These are phyloP conservation scores for Cordyceps cateniannulata DNA, from an alignment of 2,329 filamentous ascomycete species.

Conservation along the genomic window DNA sequence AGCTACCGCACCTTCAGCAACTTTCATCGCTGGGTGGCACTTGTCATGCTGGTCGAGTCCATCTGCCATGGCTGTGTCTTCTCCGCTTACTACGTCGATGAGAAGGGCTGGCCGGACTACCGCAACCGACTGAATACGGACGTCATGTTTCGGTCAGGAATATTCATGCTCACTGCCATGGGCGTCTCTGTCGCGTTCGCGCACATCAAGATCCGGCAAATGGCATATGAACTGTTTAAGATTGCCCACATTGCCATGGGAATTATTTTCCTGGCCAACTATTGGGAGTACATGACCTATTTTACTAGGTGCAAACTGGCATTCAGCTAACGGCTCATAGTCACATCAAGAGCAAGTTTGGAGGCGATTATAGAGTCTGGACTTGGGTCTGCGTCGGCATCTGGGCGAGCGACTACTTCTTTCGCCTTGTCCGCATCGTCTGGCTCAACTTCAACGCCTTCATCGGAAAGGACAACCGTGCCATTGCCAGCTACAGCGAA, in stretches of 20 bases:
- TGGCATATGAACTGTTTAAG: slow-evolving; percentile 38
- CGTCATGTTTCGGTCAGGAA: background rate
- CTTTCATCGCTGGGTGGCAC: slow-evolving; percentile 57
- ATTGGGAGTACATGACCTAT: slow-evolving; percentile 37
- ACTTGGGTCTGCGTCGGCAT: slow-evolving; percentile 35
- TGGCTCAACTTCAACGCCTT: slow-evolving; percentile 24
- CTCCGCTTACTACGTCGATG: slow-evolving; percentile 16
- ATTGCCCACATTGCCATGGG: slow-evolving; percentile 39
- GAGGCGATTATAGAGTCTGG: slow-evolving; percentile 17
- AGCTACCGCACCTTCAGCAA: slow-evolving; percentile 55
- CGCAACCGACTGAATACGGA: background rate
- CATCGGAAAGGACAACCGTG: slow-evolving; percentile 25
- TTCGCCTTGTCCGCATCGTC: slow-evolving; percentile 33
- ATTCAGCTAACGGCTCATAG: slow-evolving; percentile 9
- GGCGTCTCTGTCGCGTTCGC: slow-evolving; percentile 8
- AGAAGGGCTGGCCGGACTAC: slow-evolving; percentile 13
- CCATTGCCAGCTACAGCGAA: slow-evolving; percentile 26
- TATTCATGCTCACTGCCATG: slow-evolving; percentile 10
- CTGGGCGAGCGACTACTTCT: slow-evolving; percentile 38
- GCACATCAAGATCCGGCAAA: slow-evolving; percentile 14
- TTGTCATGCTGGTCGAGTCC: slow-evolving; percentile 50
- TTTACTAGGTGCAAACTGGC: background rate
- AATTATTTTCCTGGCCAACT: slow-evolving; percentile 35
- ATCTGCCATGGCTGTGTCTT: slow-evolving; percentile 39
- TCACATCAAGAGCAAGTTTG: slow-evolving; percentile 16